Evolutionary conservation across 2,329 filamentous ascomycete species (phyloP), one percentile per base, ranked within the genome.

Genomic region (Colletotrichum siamense): DNA sequence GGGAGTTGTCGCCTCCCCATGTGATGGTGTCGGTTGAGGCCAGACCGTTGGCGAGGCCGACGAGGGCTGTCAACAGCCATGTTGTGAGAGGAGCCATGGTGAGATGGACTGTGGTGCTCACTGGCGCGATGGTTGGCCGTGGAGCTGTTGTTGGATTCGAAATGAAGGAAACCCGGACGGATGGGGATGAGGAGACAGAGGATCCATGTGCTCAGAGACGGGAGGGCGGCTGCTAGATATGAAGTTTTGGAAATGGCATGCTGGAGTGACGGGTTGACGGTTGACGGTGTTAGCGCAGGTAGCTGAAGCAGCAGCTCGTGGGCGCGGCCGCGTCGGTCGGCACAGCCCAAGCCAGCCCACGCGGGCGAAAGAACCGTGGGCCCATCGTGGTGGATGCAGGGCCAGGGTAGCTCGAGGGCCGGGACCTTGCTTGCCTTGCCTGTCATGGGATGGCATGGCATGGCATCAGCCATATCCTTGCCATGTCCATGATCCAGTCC

Each of bases 1-100:
- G 83, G 13, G 88, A 86, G 79, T 90, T 91, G 79, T 91, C 89
- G 76, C 90, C 90, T 78, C 90, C 89, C 89, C 90, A 91, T 32
- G 90, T 92, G 77, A 91, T 91, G 73, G 90, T 91, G 76, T 91
- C 89, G 1, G 89, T 90, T n/a, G 81, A 82, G 9, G 80, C 87
- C 16, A 88, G 81, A 63, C 84, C 84, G 73, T 80, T 78, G 78
- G 81, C 82, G 28, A 63, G 59, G 59, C 59, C 59, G 59, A 80
- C 77, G 70, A 87, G 78, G 77, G 82, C 80, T 73, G 84, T 67
- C 71, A 77, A 34, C 67, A 77, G 66, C 75, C 72, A 77, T 61
- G 71, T 52, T 30, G 66, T 76, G 16, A 76, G 61, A 52, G 44
- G 44, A 76, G 70, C 70, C 74, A 76, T 76, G 52, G n/a, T 26